Base-by-base conservation (phyloP, 2,329 filamentous ascomycete genomes). In the Ascochyta lentis region DNA sequence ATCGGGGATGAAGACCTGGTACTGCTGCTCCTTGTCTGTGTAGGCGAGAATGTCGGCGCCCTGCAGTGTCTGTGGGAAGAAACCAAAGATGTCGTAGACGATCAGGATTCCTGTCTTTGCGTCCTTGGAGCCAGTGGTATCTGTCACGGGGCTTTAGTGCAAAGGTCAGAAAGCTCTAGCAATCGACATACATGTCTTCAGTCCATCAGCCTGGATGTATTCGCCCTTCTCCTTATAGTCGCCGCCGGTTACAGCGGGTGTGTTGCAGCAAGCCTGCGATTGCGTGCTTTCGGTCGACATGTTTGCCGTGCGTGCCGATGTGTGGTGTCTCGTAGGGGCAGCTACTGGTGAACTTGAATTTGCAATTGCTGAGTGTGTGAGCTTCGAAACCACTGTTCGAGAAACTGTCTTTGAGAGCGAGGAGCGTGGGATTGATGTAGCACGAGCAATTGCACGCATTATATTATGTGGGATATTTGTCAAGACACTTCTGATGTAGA, bases 1-100 rank as follows among this genome's bases (percentile, higher is more conserved):
- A 78, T 97, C 93, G 26, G 93, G 93, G 61, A 97, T 93, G 78
- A 93, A 92, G 64, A 96, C 90, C 65, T 87, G 87, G 81, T 96
- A 95, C 70, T 90, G 86, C 56, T 81, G 74, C 79, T 84, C 76
- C 86, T 90, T 89, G 82, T 88, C 81, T 31, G 81, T 78, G 63
- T 78, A 76, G 26, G 85, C 83, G 38, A 87, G 81, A 66, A 87
- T 87, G 63, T 88, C 85, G 60, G 85, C 84, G 41, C 85, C 85
- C 67, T 88, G 85, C 16, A 87, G 64, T 9, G 84, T 87, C 68
- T 88, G 85, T 9, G 80, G 79, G 74, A 84, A 87, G 79, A 84
- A 87, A 48, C 85, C 85, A 68, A 88, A 88, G 72, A 87, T 86
- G 67, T 86, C 84, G 78, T 78, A 87, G 58, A 87, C 70, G 59